Evolutionary conservation across 2,329 filamentous ascomycete species (phyloP).

Genomic region (Arthroderma uncinatum): DNA sequence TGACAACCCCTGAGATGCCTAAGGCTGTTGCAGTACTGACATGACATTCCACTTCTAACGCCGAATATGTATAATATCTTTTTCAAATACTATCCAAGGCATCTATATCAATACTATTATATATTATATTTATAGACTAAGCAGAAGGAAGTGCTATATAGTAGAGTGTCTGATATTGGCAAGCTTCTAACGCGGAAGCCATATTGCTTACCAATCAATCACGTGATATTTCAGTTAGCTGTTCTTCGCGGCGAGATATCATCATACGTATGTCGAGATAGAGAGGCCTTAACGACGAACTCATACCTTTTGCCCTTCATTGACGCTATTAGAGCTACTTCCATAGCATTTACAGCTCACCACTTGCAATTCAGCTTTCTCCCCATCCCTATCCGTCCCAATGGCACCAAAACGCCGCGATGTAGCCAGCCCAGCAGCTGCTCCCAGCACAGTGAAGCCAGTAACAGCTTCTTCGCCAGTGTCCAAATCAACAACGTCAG

Average conservation of each 20-base stretch:
- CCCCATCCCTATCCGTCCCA: neutral
- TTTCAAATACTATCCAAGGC: no score
- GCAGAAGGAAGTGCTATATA: no score
- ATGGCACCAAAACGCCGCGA: conserved; percentile 26
- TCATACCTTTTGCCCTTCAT: neutral
- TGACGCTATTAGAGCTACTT: neutral
- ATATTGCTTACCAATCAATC: neutral
- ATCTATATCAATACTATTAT: no score
- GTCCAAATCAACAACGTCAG: conserved; percentile 23
- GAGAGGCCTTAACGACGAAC: neutral
- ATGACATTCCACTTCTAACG: no score
- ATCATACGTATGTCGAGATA: neutral
- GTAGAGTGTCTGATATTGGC: no score
- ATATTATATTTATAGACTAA: no score
- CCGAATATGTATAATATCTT: no score
- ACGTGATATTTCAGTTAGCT: neutral
- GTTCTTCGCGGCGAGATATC: conserved; percentile 1
- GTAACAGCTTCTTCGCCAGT: conserved; percentile 16
- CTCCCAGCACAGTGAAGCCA: conserved; percentile 12
- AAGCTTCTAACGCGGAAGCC: neutral
- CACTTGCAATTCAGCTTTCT: neutral
- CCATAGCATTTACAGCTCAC: neutral
- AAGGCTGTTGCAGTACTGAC: no score
- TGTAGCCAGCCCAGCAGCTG: conserved; percentile 12
- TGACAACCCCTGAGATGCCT: no score